Percentiles rank a stretch among this genome's conserved stretches.
phyloP scores from a whole-genome alignment of 1,284 basidiomycete genomes.

The Naganishia liquefaciens region DNA sequence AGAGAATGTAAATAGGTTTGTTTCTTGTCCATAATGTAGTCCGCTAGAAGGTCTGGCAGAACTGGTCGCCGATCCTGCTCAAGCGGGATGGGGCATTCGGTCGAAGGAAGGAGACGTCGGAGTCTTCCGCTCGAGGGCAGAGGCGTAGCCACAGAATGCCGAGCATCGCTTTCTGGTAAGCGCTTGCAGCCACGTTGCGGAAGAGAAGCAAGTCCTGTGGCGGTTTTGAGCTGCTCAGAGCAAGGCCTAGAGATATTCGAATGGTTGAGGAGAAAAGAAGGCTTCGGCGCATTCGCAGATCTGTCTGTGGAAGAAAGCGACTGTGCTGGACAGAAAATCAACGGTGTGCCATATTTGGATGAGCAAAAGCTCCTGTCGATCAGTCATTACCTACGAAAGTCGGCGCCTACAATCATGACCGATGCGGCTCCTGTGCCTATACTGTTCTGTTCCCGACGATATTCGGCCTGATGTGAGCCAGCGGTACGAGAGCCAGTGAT shows the following conservation, averaged over 20 bases:
- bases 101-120: not conserved
- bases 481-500: not conserved
- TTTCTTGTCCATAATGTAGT: slow-evolving; percentile 13
- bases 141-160: not conserved
- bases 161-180: not conserved
- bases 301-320: not conserved
- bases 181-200: not conserved
- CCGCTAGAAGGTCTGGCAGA: not conserved
- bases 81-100: not conserved
- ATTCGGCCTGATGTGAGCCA: not conserved
- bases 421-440: not conserved
- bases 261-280: not conserved
- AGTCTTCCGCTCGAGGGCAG: not conserved
- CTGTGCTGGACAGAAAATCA: not conserved
- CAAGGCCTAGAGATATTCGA: too few species aligned
- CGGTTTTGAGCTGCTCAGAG: too few species aligned
- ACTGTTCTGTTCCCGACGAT: not conserved
- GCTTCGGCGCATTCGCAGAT: not conserved
- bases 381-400: not conserved
- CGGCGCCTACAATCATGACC: not conserved
- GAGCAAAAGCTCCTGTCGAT: not conserved
- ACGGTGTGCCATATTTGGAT: not conserved
- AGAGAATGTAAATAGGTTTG: not conserved
- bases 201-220: not conserved
- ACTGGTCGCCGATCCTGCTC: not conserved